A percentile compares a stretch with the other conserved stretches of the same genome.
Evolutionary conservation across 352 stramenopile species (phyloP).

Genomic region (Phytophthora europaea): DNA sequence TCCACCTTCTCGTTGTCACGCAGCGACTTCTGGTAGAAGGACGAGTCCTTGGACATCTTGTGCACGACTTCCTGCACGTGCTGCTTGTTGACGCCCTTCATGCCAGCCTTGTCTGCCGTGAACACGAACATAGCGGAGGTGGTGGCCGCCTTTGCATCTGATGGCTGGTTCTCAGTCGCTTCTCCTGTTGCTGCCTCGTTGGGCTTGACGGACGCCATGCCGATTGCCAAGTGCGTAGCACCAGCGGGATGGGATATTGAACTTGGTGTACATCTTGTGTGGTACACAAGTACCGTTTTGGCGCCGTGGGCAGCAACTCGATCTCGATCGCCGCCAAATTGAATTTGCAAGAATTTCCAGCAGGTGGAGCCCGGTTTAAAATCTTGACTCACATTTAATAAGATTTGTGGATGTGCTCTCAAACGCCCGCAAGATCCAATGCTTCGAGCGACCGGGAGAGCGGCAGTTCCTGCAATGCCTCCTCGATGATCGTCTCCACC

Average conservation of each 20-base stretch:
- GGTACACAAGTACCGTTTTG: conserved; percentile 1
- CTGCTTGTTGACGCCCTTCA: conserved; percentile 89
- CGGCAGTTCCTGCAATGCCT: conserved; percentile 71
- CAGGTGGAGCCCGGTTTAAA: neutral
- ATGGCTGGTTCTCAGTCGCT: neutral
- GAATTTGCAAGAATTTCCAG: conserved; percentile 2
- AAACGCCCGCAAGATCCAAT: conserved; percentile 81
- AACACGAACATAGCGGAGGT: conserved; percentile 82
- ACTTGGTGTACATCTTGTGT: conserved; percentile 16
- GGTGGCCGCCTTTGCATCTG: conserved; percentile 10
- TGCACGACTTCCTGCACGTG: conserved; percentile 95
- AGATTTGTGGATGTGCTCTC: neutral
- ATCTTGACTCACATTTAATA: neutral
- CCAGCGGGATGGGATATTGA: conserved; percentile 16
- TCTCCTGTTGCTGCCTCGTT: neutral
- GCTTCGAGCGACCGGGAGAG: conserved; percentile 84
- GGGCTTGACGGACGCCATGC: conserved; percentile 27
- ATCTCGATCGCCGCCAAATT: conserved; percentile 30
- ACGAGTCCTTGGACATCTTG: conserved; percentile 94
- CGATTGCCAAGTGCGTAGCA: conserved; percentile 23
- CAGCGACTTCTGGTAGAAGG: conserved; percentile 94
- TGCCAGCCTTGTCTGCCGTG: conserved; percentile 88
- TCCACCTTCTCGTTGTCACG: conserved; percentile 92
- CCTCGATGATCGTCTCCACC: conserved; percentile 66
- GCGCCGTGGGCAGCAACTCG: conserved; percentile 22